Evolutionary conservation across 192 early-diverging fungal genomes (phyloP), one percentile per base, ranked within the genome.

Genomic region (Backusella parvicylindrica): DNA sequence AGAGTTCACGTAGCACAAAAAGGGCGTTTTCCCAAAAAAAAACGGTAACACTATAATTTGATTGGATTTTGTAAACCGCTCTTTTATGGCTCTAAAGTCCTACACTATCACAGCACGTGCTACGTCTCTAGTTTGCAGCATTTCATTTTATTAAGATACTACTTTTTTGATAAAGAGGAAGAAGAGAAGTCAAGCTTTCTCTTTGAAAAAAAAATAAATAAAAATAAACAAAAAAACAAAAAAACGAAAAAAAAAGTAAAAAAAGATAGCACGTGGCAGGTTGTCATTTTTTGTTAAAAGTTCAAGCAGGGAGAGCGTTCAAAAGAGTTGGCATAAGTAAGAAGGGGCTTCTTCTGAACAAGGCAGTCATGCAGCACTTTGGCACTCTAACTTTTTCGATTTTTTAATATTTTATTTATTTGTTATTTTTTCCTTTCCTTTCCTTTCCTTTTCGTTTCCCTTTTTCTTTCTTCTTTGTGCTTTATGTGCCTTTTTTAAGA

Each of bases 261-360:
- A 21, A 40, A 56, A 56, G 16, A n/a, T 15, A 6, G 3, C 53
- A 56, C 53, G 53, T 56, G 53, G 53, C 26, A 13, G 8, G 12
- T 56, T 56, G 21, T 26, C 23, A 28, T 60, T 28, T 13, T 23
- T 21, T 50, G n/a, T 23, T 50, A 50, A 23, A 50, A 50, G 21
- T 7, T 3, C n/a, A 13, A 28, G 2, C 26, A 60, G 9, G 53
- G 53, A 60, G 53, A 56, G 23, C 23, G 50, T 18, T 56, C 50
- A 56, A 26, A 56, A 56, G 23, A 69, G 23, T n/a, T 23, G 15
- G 35, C 8, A 6, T 64, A 31, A 64, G 26, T 16, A 15, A 30
- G 36, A 33, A 40, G 66, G 26, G 66, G 18, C 60, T 79, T 70
- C 70, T 70, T 79, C 64, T 33, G 33, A 71, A 38, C 64, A 53